A percentile compares a stretch with the other conserved stretches of the same genome.
Evolutionary conservation across 768 basidiomycete genomes (phyloP).

Genomic region (Agaricus subrufescens): DNA sequence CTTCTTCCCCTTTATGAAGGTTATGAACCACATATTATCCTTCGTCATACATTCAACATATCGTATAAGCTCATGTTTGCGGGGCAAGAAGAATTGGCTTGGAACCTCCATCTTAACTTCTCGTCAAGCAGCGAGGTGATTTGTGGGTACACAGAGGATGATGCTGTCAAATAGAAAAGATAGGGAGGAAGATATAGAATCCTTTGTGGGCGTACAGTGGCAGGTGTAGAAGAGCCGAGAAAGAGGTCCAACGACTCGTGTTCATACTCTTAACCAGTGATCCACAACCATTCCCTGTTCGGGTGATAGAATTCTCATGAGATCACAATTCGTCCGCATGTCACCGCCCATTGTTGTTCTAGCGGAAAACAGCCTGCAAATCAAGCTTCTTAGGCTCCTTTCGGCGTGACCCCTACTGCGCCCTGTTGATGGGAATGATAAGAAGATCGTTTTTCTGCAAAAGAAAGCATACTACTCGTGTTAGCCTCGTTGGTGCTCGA

Average conservation of each 20-base stretch:
- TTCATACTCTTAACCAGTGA: too few relatives aligned
- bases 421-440: not conserved
- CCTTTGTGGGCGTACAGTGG: too few relatives aligned
- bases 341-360: too few relatives aligned
- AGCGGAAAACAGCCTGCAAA: too few relatives aligned
- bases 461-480: not conserved
- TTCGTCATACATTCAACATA: not conserved
- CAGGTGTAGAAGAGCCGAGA: too few relatives aligned
- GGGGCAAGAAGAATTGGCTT: not conserved
- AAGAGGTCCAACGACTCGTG: too few relatives aligned
- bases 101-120: not conserved
- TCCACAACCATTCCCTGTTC: too few relatives aligned
- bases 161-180: too few relatives aligned
- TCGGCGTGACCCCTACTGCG: not conserved
- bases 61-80: not conserved
- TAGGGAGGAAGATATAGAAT: not conserved
- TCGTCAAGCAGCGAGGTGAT: not conserved
- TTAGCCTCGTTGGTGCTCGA: not conserved
- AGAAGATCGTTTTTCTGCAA: not conserved
- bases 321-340: too few relatives aligned
- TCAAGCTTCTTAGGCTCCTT: not conserved
- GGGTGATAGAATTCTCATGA: too few relatives aligned
- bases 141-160: not conserved
- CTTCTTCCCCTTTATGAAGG: not conserved
- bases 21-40: not conserved